Conservation (phyloP, 192 early-diverging fungal genomes). For the Podila clonocystis region DNA sequence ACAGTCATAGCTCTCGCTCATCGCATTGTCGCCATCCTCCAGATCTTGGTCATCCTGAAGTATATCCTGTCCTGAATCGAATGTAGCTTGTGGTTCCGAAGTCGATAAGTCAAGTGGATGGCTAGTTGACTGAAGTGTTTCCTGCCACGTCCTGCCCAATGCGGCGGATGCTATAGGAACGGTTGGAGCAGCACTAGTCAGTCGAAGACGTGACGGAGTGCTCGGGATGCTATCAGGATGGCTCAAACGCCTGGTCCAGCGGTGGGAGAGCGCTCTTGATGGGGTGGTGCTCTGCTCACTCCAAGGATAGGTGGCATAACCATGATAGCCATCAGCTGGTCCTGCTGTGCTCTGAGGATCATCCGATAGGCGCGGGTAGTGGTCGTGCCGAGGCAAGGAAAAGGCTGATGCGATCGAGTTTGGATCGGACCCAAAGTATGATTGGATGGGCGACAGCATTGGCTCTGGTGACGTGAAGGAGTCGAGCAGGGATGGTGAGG, state of each 20-base stretch:
- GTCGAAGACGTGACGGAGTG: background rate
- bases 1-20: conserved; percentile 7
- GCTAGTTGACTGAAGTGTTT: background rate
- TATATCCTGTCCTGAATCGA: background rate
- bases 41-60: conserved; percentile 4
- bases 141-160: background rate
- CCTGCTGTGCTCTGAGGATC: background rate
- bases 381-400: conserved; percentile 37
- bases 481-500: conserved; percentile 40
- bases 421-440: conserved; percentile 46
- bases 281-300: conserved; percentile 49
- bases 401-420: conserved; percentile 34
- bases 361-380: conserved; percentile 30
- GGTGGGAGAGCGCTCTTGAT: conserved; percentile 30
- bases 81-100: background rate
- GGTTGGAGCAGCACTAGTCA: conserved; percentile 1
- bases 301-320: conserved; percentile 47
- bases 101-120: background rate
- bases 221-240: conserved; percentile 24
- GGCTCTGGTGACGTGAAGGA: conserved; percentile 46
- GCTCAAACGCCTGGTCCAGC: conserved; percentile 45
- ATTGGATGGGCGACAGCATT: conserved; percentile 49
- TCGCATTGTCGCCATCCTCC: background rate
- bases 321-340: conserved; percentile 46
- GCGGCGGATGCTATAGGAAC: background rate